phyloP scores from a whole-genome alignment of 208 protist species.

The Acanthamoeba quina region DNA sequence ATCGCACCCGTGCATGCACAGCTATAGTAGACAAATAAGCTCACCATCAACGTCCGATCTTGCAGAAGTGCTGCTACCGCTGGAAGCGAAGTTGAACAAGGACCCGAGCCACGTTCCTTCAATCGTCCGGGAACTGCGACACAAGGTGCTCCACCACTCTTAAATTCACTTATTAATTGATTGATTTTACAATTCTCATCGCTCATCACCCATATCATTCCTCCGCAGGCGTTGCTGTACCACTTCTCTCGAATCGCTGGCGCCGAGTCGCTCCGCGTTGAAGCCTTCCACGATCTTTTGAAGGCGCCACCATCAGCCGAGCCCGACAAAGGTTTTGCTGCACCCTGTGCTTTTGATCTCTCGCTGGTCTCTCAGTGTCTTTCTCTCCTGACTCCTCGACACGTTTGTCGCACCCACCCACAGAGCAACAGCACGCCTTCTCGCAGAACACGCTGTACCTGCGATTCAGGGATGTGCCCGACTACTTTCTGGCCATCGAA shows the following conservation, averaged over 20 bases:
- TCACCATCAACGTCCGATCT: not conserved
- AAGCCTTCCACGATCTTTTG: conserved; percentile 61
- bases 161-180: not conserved
- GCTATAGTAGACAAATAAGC: not conserved
- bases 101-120: not conserved
- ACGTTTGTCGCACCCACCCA: not conserved
- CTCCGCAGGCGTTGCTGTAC: conserved; percentile 42
- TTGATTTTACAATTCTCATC: not conserved
- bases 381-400: too few relatives aligned
- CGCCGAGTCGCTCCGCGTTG: conserved; percentile 44
- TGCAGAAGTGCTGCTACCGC: conserved; percentile 21
- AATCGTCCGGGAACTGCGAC: conserved; percentile 58
- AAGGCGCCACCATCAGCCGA: conserved; percentile 36
- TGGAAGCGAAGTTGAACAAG: conserved; percentile 60
- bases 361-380: too few relatives aligned
- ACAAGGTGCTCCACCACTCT: not conserved
- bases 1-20: too few relatives aligned
- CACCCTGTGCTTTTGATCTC: too few relatives aligned
- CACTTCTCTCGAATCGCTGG: conserved; percentile 58
- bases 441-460: conserved; percentile 55
- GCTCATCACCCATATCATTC: not conserved
- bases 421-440: conserved; percentile 46
- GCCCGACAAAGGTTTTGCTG: conserved; percentile 2
- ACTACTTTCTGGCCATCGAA: conserved; percentile 67
- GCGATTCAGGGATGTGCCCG: conserved; percentile 56